phyloP scores from a whole-genome alignment of 2,329 filamentous ascomycete genomes.

The Sporothrix humicola region DNA sequence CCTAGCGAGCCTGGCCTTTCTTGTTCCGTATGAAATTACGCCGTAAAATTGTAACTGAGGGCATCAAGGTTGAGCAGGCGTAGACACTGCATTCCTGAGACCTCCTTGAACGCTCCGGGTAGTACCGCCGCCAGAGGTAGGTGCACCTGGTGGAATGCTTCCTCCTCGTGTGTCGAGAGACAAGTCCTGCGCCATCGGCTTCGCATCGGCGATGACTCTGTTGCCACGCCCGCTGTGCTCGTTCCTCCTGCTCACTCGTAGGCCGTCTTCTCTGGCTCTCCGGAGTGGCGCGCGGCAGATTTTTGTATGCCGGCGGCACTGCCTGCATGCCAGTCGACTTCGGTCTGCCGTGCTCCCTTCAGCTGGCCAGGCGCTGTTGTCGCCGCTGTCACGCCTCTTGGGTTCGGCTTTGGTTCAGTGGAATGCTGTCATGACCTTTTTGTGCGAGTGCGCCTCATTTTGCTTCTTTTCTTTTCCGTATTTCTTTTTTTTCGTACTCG shows the following conservation, averaged over 20 bases:
- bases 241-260: too few relatives aligned
- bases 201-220: not conserved
- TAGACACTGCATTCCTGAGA: not conserved
- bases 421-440: slow-evolving; percentile 3
- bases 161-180: slow-evolving; percentile 5
- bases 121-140: slow-evolving; percentile 12
- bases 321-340: slow-evolving; percentile 10
- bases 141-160: not conserved
- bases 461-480: not conserved
- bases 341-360: not conserved
- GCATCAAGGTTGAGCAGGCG: not conserved
- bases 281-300: not conserved
- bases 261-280: not conserved
- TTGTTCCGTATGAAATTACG: not conserved
- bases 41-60: not conserved
- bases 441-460: not conserved
- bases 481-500: not conserved
- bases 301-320: not conserved
- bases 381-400: not conserved
- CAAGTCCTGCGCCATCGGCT: not conserved
- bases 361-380: slow-evolving; percentile 4
- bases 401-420: not conserved
- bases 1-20: not conserved
- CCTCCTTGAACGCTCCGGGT: not conserved
- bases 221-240: not conserved